Conservation (phyloP, 306 rosid species). For the Lotus japonicus region DNA sequence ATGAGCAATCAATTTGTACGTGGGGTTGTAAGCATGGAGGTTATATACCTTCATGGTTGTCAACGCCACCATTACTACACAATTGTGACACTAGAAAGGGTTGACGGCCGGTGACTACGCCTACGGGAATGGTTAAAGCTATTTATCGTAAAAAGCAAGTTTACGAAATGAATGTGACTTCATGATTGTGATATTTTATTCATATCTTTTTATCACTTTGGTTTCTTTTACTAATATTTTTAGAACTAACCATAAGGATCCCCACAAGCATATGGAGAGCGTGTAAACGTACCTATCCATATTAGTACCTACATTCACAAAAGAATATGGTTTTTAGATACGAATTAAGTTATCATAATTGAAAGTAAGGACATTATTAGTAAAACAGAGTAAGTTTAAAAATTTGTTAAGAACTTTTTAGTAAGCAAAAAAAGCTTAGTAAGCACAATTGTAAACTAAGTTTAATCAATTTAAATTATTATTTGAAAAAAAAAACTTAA, state of each 20-base stretch:
- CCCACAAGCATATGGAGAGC: neutral
- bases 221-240: neutral
- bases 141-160: constrained; percentile 65
- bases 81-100: constrained; percentile 35
- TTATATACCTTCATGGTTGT: constrained; percentile 42
- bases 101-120: constrained; percentile 99
- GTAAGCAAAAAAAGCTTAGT: too few relatives aligned
- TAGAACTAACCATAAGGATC: constrained; percentile 5
- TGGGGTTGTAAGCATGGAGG: constrained; percentile 24
- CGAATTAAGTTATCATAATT: too few relatives aligned
- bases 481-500: too few relatives aligned
- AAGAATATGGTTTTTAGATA: too few relatives aligned
- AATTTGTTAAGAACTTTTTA: too few relatives aligned
- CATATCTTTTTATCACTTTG: neutral
- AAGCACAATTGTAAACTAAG: too few relatives aligned
- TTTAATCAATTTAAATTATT: too few relatives aligned
- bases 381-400: too few relatives aligned
- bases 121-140: constrained; percentile 79
- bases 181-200: constrained; percentile 10
- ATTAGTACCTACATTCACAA: too few relatives aligned
- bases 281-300: too few relatives aligned
- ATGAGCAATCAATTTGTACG: constrained; percentile 16
- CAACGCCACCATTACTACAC: constrained; percentile 39
- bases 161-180: constrained; percentile 35
- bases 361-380: too few relatives aligned